Evolutionary conservation across 169 alveolate species (phyloP).

Genomic region (Cryptosporidium andersoni): DNA sequence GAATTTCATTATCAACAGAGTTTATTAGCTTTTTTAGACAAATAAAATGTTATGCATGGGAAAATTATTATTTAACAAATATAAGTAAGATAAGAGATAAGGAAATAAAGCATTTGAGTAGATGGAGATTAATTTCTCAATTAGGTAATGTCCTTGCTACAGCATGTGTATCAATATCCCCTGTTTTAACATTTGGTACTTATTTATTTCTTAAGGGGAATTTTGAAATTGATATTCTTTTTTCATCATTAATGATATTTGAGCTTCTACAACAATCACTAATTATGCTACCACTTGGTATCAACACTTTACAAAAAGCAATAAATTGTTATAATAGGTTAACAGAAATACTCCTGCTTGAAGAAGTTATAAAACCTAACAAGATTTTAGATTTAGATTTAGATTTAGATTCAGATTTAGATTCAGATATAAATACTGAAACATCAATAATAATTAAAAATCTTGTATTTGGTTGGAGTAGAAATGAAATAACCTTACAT

Average conservation of each 20-base stretch:
- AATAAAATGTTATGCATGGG: conserved; percentile 71
- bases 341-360: conserved; percentile 27
- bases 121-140: conserved; percentile 62
- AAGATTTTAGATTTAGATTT: conserved; percentile 4
- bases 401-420: background rate
- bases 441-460: conserved; percentile 1
- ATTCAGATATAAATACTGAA: background rate
- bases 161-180: conserved; percentile 51
- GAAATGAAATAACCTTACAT: conserved; percentile 21
- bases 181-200: conserved; percentile 63
- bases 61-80: conserved; percentile 32
- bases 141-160: conserved; percentile 50
- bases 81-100: conserved; percentile 26
- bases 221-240: conserved; percentile 45
- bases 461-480: conserved; percentile 10
- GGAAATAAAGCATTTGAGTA: conserved; percentile 21
- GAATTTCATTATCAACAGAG: conserved; percentile 56
- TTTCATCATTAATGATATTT: conserved; percentile 42
- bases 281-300: conserved; percentile 36
- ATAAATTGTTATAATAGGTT: conserved; percentile 39
- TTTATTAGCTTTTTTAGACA: conserved; percentile 49
- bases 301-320: conserved; percentile 42
- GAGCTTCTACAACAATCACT: conserved; percentile 37
- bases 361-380: conserved; percentile 1
- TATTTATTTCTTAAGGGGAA: conserved; percentile 5